Percentiles rank a stretch among this genome's conserved stretches.
Evolutionary conservation across 108 stramenopile species (phyloP).

Genomic region (Nitzschia putrida): DNA sequence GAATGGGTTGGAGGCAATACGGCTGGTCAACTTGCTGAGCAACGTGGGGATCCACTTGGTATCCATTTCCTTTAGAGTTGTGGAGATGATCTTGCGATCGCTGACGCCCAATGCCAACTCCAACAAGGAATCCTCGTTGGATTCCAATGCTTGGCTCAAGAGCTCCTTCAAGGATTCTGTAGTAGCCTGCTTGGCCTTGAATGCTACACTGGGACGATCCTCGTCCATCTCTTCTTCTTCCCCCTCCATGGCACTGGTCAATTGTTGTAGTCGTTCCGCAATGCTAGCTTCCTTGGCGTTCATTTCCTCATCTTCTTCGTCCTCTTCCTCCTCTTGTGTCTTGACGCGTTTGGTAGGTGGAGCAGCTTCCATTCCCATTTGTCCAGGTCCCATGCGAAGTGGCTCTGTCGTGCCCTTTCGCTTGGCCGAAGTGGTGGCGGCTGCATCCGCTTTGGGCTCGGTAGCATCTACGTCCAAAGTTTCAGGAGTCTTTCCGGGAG

Average conservation of each 20-base stretch:
- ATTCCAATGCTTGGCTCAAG: constrained; percentile 54
- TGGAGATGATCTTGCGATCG: constrained; percentile 40
- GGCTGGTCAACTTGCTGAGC: constrained; percentile 47
- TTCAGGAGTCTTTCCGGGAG: not conserved
- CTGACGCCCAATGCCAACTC: constrained; percentile 54
- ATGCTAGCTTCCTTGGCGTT: constrained; percentile 34
- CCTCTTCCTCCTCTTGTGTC: constrained; percentile 37
- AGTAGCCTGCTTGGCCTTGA: constrained; percentile 52
- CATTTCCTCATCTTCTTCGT: constrained; percentile 30
- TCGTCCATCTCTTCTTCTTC: constrained; percentile 35
- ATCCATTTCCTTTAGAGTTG: constrained; percentile 37
- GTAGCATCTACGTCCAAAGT: constrained; percentile 6
- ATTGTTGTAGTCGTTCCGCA: constrained; percentile 51
- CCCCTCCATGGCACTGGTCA: constrained; percentile 35
- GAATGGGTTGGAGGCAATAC: constrained; percentile 49
- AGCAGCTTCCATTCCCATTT: constrained; percentile 49
- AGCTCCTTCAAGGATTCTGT: constrained; percentile 58
- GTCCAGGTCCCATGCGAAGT: constrained; percentile 55
- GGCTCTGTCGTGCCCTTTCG: constrained; percentile 24
- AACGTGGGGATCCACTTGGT: constrained; percentile 27
- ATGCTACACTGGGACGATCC: constrained; percentile 14
- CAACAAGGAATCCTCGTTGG: constrained; percentile 49
- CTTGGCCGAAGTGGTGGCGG: not conserved
- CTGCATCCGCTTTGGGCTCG: not conserved
- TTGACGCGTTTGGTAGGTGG: constrained; percentile 26